Conservation (phyloP, 192 early-diverging fungal species). For the Backusella morwellensis region DNA sequence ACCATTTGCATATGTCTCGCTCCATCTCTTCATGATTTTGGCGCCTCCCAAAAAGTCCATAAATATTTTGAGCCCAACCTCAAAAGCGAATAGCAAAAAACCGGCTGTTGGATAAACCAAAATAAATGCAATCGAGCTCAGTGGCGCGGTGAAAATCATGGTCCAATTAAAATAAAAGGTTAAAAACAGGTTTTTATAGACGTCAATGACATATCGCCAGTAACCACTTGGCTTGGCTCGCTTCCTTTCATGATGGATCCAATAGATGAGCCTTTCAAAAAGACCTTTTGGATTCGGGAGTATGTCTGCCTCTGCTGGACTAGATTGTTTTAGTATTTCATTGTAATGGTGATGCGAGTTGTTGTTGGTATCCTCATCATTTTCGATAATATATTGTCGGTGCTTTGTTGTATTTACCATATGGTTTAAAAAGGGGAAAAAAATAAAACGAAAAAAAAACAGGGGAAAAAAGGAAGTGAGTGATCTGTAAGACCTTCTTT, state of each 20-base stretch:
- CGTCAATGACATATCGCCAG: not conserved
- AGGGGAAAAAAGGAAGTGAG: not conserved
- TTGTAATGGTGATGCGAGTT: not conserved
- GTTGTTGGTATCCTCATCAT: not conserved
- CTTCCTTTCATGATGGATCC: not conserved
- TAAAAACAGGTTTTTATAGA: constrained; percentile 28
- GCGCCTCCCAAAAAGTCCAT: constrained; percentile 29
- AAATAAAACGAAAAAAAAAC: not conserved
- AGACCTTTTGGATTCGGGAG: not conserved
- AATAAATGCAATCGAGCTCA: constrained; percentile 31
- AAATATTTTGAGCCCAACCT: constrained; percentile 31
- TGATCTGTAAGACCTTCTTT: not conserved
- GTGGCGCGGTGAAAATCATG: constrained; percentile 28
- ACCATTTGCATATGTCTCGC: constrained; percentile 33
- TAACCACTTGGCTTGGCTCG: constrained; percentile 7
- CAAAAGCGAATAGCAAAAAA: constrained; percentile 24
- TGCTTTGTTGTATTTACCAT: not conserved
- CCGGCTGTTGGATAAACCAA: constrained; percentile 29
- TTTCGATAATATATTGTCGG: not conserved
- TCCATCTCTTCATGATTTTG: constrained; percentile 9
- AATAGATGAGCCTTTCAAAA: not conserved
- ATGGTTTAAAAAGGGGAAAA: not conserved
- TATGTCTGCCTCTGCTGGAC: not conserved
- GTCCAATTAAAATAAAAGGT: constrained; percentile 39
- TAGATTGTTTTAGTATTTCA: not conserved